phyloP scores from a whole-genome alignment of 345 rosid species.

The Cardamine occulta region DNA sequence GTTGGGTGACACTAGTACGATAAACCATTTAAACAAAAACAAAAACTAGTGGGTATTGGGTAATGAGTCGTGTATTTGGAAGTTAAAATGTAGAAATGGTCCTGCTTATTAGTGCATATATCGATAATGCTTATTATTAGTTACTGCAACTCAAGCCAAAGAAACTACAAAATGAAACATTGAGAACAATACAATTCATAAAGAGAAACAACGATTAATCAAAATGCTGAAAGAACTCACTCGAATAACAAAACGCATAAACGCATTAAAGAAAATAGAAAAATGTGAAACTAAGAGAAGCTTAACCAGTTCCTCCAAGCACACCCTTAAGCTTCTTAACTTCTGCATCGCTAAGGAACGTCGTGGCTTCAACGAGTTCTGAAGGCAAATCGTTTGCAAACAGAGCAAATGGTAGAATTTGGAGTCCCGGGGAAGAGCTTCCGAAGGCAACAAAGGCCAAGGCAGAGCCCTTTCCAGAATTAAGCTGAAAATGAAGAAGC shows the following conservation, averaged over 20 bases:
- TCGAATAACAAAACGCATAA: constrained; percentile 17
- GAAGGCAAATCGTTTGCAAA: constrained; percentile 69
- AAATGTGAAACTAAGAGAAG: neutral
- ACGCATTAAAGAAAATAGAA: neutral
- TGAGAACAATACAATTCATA: constrained; percentile 1
- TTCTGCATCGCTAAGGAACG: constrained; percentile 69
- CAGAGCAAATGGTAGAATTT: constrained; percentile 68
- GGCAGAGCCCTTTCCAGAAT: constrained; percentile 51
- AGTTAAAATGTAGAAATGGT: neutral
- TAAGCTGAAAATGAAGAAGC: constrained; percentile 75
- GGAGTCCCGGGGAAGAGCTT: constrained; percentile 75
- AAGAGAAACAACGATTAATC: constrained; percentile 10
- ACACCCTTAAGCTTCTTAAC: constrained; percentile 86
- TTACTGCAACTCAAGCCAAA: constrained; percentile 25
- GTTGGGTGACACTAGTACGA: too few species aligned
- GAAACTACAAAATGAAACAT: neutral
- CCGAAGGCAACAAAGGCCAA: constrained; percentile 69
- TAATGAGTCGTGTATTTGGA: neutral
- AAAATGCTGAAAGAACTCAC: constrained; percentile 32
- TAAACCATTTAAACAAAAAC: too few species aligned
- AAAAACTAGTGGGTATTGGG: neutral
- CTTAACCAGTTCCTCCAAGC: constrained; percentile 80
- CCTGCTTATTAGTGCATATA: neutral
- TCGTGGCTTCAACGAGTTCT: constrained; percentile 52
- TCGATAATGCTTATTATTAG: constrained; percentile 18